phyloP scores from a whole-genome alignment of 192 early-diverging fungal species.

The Coemansia sp. region DNA sequence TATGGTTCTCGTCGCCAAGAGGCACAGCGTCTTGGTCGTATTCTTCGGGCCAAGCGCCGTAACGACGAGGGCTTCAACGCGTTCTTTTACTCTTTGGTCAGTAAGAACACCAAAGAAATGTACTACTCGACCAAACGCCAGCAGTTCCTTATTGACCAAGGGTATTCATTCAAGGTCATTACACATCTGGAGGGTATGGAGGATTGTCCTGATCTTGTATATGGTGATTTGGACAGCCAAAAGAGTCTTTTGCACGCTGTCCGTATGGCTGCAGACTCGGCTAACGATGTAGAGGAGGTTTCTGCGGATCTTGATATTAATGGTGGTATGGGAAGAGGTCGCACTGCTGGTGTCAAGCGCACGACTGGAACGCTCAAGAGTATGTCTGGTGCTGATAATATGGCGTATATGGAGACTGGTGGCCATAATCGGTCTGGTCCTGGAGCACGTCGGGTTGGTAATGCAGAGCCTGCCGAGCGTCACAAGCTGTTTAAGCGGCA shows the following conservation, averaged over 20 bases:
- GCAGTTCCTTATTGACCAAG: slow-evolving; percentile 99
- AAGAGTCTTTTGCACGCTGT: slow-evolving; percentile 84
- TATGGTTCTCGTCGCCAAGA: slow-evolving; percentile 98
- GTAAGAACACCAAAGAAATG: slow-evolving; percentile 97
- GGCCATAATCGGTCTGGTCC: slow-evolving; percentile 9
- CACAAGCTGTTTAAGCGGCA: slow-evolving; percentile 68
- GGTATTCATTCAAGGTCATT: slow-evolving; percentile 99
- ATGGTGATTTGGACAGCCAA: slow-evolving; percentile 67
- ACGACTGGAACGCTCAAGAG: slow-evolving; percentile 69
- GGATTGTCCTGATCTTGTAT: slow-evolving; percentile 70
- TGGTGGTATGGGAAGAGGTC: slow-evolving; percentile 36
- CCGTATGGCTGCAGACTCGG: slow-evolving; percentile 65
- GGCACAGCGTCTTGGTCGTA: slow-evolving; percentile 93
- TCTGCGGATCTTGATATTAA: slow-evolving; percentile 58
- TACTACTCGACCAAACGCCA: slow-evolving; percentile 97
- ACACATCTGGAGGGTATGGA: slow-evolving; percentile 94
- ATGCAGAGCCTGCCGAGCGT: slow-evolving; percentile 53
- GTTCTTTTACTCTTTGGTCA: slow-evolving; percentile 99
- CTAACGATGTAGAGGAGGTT: slow-evolving; percentile 54
- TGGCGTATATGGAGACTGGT: slow-evolving; percentile 87
- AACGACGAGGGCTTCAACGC: slow-evolving; percentile 95
- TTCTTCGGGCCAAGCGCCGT: slow-evolving; percentile 89
- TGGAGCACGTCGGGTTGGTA: slow-evolving; percentile 32
- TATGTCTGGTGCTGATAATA: slow-evolving; percentile 83
- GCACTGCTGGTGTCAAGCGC: slow-evolving; percentile 48